Base-by-base conservation (phyloP, 768 basidiomycete species). In the Boletus rubroflammeus region DNA sequence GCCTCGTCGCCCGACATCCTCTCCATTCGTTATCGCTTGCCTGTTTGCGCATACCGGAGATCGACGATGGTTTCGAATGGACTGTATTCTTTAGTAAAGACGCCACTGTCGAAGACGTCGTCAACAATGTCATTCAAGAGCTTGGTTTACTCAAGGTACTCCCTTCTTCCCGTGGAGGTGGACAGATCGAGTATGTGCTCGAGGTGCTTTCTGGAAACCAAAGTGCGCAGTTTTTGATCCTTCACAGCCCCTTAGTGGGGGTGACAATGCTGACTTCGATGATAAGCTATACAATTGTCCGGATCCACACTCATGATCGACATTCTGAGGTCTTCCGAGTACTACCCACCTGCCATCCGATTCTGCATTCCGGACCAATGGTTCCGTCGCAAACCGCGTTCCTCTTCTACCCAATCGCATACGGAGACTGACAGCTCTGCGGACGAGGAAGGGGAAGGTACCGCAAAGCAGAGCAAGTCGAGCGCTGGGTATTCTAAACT, bases 311-410 rank as follows among this genome's bases (percentile, higher is more conserved):
- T 47, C 46, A 50, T 68, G 51, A 26, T 53, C 23, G 60, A 68
- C 23, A 15, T 43, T 15, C 42, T 67, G 13, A 56, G 2, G 35
- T 59, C 62, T 17, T 59, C 29, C 17, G 54, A 50, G n/a, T n/a
- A n/a, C 7, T 21, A 35, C 38, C 47, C 59, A 6, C 54, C 52
- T 9, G 64, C 59, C 8, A 81, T 87, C 63, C 76, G 78, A 26
- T 79, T 91, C 51, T 87, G 84, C 56, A 81, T 93, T 8, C 87
- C 87, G 2, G 87, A 87, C 50, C 85, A 86, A 63, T 92, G 86
- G 90, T 92, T 83, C 68, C 82, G 83, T 53, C 80, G 87, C 19
- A 86, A 80, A 56, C 78, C 83, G 7, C 81, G 81, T 0, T 73
- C 70, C 36, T 62, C 76, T 2, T 81, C 82, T 2, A 69, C 72